Evolutionary conservation across 1,284 basidiomycete species (phyloP).

Genomic region (Takashimella tepidaria): DNA sequence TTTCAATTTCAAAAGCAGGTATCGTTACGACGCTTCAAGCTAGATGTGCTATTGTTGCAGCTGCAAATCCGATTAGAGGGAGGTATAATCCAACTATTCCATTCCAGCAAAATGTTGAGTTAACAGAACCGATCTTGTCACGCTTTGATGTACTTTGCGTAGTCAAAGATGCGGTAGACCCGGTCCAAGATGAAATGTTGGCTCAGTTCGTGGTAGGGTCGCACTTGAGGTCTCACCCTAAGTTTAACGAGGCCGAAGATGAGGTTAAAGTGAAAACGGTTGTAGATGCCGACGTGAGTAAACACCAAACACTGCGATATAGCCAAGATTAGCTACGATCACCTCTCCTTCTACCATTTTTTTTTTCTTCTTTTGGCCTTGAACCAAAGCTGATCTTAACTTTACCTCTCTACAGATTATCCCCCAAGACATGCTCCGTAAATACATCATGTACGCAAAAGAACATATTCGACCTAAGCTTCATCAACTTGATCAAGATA

Average conservation of each 20-base stretch:
- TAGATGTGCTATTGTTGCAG: slow-evolving; percentile 93
- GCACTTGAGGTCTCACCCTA: slow-evolving; percentile 89
- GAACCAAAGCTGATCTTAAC: no score
- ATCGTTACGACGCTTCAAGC: slow-evolving; percentile 97
- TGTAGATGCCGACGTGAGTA: slow-evolving; percentile 82
- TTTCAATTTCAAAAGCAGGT: slow-evolving; percentile 97
- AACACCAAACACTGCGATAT: no score
- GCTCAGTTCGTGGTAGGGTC: slow-evolving; percentile 96
- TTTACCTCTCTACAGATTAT: slow-evolving; percentile 62
- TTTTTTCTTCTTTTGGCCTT: slow-evolving; percentile 1
- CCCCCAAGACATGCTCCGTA: slow-evolving; percentile 91
- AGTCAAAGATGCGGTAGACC: slow-evolving; percentile 95
- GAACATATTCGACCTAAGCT: slow-evolving; percentile 89
- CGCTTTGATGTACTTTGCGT: slow-evolving; percentile 98
- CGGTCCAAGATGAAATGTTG: slow-evolving; percentile 92
- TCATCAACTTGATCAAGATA: slow-evolving; percentile 92
- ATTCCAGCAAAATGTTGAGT: slow-evolving; percentile 96
- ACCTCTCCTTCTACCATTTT: background rate
- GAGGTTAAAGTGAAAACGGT: slow-evolving; percentile 80
- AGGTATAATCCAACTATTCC: slow-evolving; percentile 96
- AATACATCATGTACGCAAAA: slow-evolving; percentile 98
- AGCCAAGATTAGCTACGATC: no score
- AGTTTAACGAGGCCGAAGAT: slow-evolving; percentile 79
- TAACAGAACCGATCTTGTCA: slow-evolving; percentile 98
- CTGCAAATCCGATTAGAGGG: slow-evolving; percentile 94